A percentile compares a stretch with the other conserved stretches of the same genome.
Conservation (phyloP, 2,329 filamentous ascomycete genomes). For the Rhinocladiella mackenziei region DNA sequence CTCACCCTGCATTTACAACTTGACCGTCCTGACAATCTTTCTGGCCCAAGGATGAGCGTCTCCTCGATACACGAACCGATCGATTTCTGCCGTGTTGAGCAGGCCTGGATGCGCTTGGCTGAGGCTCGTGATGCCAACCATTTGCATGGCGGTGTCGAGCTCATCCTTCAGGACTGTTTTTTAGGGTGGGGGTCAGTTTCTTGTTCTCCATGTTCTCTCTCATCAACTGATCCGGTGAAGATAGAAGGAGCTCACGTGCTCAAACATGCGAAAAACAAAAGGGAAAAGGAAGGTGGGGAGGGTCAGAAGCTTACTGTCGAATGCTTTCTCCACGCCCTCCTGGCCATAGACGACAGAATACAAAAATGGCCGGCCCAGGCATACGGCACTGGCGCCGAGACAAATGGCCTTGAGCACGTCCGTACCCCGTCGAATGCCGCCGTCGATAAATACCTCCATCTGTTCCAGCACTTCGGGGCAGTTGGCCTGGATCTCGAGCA, state of each 20-base stretch:
- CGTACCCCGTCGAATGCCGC: constrained; percentile 51
- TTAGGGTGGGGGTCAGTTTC: too few relatives aligned
- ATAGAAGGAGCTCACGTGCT: too few relatives aligned
- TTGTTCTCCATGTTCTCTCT: too few relatives aligned
- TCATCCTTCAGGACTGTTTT: constrained; percentile 60
- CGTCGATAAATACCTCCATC: constrained; percentile 53
- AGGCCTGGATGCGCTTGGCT: constrained; percentile 59
- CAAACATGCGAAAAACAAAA: too few relatives aligned
- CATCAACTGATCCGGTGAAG: too few relatives aligned
- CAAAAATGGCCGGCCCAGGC: constrained; percentile 51
- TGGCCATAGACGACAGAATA: constrained; percentile 53
- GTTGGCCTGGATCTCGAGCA: constrained; percentile 58
- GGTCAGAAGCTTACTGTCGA: constrained; percentile 43
- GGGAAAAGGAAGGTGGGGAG: too few relatives aligned
- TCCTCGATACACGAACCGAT: constrained; percentile 45
- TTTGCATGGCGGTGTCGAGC: constrained; percentile 62
- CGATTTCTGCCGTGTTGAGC: constrained; percentile 49
- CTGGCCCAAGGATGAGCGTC: constrained; percentile 45
- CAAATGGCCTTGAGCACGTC: constrained; percentile 55
- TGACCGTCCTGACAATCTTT: constrained; percentile 46
- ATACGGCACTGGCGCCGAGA: constrained; percentile 52
- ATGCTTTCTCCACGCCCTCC: constrained; percentile 50
- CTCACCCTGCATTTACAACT: constrained; percentile 5
- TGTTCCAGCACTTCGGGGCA: constrained; percentile 37
- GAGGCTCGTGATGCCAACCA: constrained; percentile 60